These are phyloP conservation scores for Xylariaceae sp. DNA, from an alignment of 2,329 filamentous ascomycete genomes.

Conservation along the genomic window DNA sequence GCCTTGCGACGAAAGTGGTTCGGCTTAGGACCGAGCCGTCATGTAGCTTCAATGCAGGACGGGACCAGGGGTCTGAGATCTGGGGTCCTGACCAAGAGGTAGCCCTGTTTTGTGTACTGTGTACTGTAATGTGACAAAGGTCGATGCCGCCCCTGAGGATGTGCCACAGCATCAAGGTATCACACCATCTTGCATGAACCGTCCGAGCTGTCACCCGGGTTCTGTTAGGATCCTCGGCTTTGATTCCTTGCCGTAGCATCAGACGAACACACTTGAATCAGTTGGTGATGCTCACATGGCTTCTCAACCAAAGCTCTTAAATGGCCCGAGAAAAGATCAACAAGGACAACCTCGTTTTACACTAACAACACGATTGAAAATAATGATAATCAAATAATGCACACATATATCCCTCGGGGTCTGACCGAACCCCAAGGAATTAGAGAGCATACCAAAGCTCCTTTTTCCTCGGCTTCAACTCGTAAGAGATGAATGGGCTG, in stretches of 20 bases:
- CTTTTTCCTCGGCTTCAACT: too few species aligned
- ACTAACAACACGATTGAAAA: too few species aligned
- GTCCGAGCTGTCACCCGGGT: conserved; percentile 1
- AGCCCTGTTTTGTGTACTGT: conserved; percentile 14
- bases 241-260: not conserved
- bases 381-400: too few species aligned
- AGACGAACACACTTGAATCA: conserved; percentile 9
- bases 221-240: not conserved
- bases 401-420: too few species aligned
- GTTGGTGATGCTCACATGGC: conserved; percentile 3
- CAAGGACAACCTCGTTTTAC: not conserved
- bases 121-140: conserved; percentile 12
- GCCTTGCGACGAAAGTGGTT: conserved; percentile 33
- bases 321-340: not conserved
- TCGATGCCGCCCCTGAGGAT: conserved; percentile 12
- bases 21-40: conserved; percentile 36
- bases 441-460: too few species aligned
- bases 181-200: conserved; percentile 4
- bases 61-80: conserved; percentile 27
- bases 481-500: too few species aligned
- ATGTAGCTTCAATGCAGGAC: conserved; percentile 36
- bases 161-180: conserved; percentile 3
- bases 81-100: conserved; percentile 4
- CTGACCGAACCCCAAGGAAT: too few species aligned
- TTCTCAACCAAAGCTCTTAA: not conserved